Evolutionary conservation across 208 protist species (phyloP), one percentile per base, ranked within the genome.

Genomic region (Phytomonas sp.): DNA sequence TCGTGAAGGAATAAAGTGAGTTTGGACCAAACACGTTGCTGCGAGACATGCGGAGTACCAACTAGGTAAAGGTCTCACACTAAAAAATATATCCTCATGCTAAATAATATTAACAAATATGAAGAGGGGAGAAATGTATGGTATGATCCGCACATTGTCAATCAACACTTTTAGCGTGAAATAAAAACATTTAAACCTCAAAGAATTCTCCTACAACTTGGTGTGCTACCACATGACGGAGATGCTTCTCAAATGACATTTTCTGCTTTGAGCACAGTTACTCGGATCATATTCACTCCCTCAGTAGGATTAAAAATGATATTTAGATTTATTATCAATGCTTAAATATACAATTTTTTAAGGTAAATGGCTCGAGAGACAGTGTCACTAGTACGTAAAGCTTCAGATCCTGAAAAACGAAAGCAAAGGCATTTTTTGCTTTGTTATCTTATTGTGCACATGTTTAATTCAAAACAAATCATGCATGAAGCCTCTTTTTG

Each of bases 1-100:
- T 91, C 37, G 91, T 95, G 71, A 94, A 92, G 34, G 88, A 94
- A 69, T 88, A 89, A 34, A 89, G 76, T 19, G 91, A 93, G 66
- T 83, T 80, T 5, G 91, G 84, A 0, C 91, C 91, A 69, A 95
- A 94, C 4, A 89, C 84, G 61, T 73, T 84, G 8, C 81, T 77
- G 31, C 91, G 83, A 26, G 91, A 95, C 91, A 95, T 95, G 12
- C 40, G 6, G 40, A 19, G 40, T 19, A 16, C 12, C 6, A 49
- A 49, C 40, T 49, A 49, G 6, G 6, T 4, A 19, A 49, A 49
- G 6, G 40, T 49, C 14, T 10, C 6, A 12, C 40, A 49, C 40
- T 16, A 49, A 49, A 23, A 49, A 16, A 49, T 12, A 23, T 23
- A 4, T 10, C 14, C 12, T 49, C 40, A 49, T 49, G 12, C 40